Percentiles rank a stretch among this genome's conserved stretches.
These are phyloP conservation scores for Pichia sp. DNA, from an alignment of 1,139 yeast species.

Conservation along the genomic window DNA sequence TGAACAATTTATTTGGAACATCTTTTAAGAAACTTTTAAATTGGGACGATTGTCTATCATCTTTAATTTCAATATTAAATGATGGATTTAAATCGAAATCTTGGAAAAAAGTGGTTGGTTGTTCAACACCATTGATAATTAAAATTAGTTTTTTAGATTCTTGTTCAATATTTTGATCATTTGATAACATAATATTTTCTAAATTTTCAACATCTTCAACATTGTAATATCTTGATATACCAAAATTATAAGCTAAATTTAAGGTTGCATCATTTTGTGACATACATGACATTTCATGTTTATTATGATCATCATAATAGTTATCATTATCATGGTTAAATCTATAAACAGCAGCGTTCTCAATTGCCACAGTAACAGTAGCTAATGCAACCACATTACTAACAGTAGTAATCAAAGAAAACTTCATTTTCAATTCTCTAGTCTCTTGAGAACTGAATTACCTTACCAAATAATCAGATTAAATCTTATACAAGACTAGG, in stretches of 20 bases:
- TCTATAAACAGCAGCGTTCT: conserved; percentile 26
- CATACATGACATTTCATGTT: conserved; percentile 12
- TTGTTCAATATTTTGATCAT: conserved; percentile 1
- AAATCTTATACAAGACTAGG: too few species aligned
- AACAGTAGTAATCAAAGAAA: not conserved
- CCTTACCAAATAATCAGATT: too few species aligned
- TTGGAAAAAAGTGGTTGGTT: conserved; percentile 29
- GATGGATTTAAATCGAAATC: conserved; percentile 19
- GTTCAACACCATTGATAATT: conserved; percentile 37
- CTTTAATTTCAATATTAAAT: conserved; percentile 18
- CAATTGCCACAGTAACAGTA: conserved; percentile 14
- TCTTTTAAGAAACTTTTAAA: conserved; percentile 21
- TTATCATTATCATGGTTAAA: conserved; percentile 8
- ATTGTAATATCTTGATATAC: conserved; percentile 33
- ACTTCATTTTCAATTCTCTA: too few species aligned
- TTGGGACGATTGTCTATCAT: conserved; percentile 18
- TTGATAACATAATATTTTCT: conserved; percentile 26
- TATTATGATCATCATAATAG: not conserved
- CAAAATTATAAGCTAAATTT: conserved; percentile 40
- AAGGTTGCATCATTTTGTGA: conserved; percentile 25
- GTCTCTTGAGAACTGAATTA: too few species aligned
- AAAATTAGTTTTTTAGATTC: conserved; percentile 33
- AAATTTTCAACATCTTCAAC: conserved; percentile 30
- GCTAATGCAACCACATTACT: conserved; percentile 3
- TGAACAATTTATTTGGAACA: conserved; percentile 20